Evolutionary conservation across 1,284 basidiomycete species (phyloP).

Genomic region (Cryptococcus maquisensis): DNA sequence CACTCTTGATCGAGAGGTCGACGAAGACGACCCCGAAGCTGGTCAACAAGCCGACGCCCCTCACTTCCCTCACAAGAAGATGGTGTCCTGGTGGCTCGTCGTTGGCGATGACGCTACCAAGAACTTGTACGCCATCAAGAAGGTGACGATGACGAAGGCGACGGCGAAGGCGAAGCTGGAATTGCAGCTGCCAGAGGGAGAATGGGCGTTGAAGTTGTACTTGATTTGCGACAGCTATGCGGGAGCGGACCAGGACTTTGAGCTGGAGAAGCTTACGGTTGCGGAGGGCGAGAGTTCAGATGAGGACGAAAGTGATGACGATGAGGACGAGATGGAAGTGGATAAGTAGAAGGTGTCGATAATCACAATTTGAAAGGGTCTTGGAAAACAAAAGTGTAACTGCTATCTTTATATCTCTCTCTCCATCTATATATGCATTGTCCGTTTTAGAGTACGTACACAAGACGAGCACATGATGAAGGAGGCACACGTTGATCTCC

Average conservation of each 20-base stretch:
- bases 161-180: conserved; percentile 78
- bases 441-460: too few species aligned
- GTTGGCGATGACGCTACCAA: conserved; percentile 71
- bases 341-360: conserved; percentile 14
- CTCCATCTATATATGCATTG: too few species aligned
- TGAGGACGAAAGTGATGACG: conserved; percentile 59
- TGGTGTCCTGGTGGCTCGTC: conserved; percentile 96
- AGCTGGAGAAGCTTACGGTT: conserved; percentile 70
- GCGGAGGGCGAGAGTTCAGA: conserved; percentile 79
- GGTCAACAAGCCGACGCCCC: conserved; percentile 83
- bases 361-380: background rate
- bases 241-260: conserved; percentile 78
- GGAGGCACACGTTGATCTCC: too few species aligned
- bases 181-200: conserved; percentile 78
- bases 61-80: conserved; percentile 84
- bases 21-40: conserved; percentile 60
- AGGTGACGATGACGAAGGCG: conserved; percentile 73
- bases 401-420: too few species aligned
- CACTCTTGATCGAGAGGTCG: conserved; percentile 72
- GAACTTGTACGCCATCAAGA: conserved; percentile 86
- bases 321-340: conserved; percentile 61
- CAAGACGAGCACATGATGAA: too few species aligned
- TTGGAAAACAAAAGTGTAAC: background rate
- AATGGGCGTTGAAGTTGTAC: conserved; percentile 75
- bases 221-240: conserved; percentile 90